Evolutionary conservation across 1,284 basidiomycete species (phyloP), one percentile per base, ranked within the genome.

Genomic region (Fistulinella cinereoalba): DNA sequence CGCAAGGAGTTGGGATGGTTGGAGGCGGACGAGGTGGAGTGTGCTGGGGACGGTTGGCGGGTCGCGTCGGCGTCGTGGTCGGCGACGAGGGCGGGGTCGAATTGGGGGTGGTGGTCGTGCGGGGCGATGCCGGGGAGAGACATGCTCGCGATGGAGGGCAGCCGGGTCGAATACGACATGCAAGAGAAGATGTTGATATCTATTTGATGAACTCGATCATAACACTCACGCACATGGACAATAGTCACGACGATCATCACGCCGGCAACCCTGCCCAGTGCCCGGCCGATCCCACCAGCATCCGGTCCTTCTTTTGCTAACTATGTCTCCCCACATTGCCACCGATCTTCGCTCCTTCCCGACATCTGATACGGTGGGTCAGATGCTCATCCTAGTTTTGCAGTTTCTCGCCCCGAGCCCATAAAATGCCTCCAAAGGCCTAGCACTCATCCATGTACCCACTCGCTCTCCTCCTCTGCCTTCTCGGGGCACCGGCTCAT

Each of bases 121-220:
- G n/a, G 5, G 36, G 37, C 15, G n/a, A 43, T 22, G 29, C 33
- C 44, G 16, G 52, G 46, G 31, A 61, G 44, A 19, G 62, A 54
- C 60, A 61, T 65, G 38, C 48, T 52, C 32, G 22, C 19, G 28
- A 55, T 57, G 33, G 51, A 29, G 21, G 53, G 45, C 10, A 49
- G 46, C 16, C 23, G 9, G 10, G 13, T 33, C 23, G 34, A 34
- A 12, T 27, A 3, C n/a, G 43, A 34, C 32, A 23, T 22, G 0
- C 22, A 19, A 21, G 19, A n/a, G 34, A 15, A 19, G 39, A 36
- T 58, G 56, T 57, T 60, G 56, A 44, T 49, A 33, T 47, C 45
- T 58, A 34, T 53, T 60, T 62, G 47, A 61, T 42, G 18, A 10
- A 6, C 22, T 23, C 43, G 16, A 47, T 54, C 55, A 55, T 55